These are phyloP conservation scores for Furcasterigmium sp. DNA, from an alignment of 2,329 filamentous ascomycete species.

Conservation along the genomic window DNA sequence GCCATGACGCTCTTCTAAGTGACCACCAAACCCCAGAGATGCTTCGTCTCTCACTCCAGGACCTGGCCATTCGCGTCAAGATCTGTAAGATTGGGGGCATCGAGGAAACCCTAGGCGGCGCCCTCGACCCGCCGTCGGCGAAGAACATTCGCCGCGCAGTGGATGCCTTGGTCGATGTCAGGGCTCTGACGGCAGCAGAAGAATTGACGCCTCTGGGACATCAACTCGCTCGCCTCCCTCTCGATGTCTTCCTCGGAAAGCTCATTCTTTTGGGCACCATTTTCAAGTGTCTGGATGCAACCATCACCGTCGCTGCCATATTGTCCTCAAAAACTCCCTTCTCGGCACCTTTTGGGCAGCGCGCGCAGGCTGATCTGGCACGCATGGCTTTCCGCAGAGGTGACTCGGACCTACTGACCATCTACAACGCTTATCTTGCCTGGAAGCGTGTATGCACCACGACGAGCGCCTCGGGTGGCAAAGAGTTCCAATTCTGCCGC, in stretches of 20 bases:
- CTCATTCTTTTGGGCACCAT: slow-evolving; percentile 80
- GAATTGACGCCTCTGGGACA: slow-evolving; percentile 81
- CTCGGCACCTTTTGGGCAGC: slow-evolving; percentile 77
- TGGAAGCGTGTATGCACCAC: slow-evolving; percentile 82
- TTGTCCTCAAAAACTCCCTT: slow-evolving; percentile 95
- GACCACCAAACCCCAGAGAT: slow-evolving; percentile 97
- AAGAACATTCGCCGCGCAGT: slow-evolving; percentile 93
- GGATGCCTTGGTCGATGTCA: slow-evolving; percentile 88
- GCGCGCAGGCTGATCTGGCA: slow-evolving; percentile 74
- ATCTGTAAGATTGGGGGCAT: slow-evolving; percentile 95
- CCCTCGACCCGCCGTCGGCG: slow-evolving; percentile 81
- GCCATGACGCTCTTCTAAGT: slow-evolving; percentile 79
- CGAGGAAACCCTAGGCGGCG: slow-evolving; percentile 81
- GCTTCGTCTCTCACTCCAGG: slow-evolving; percentile 87
- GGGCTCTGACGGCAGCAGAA: slow-evolving; percentile 75
- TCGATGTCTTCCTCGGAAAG: slow-evolving; percentile 94
- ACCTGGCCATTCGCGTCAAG: slow-evolving; percentile 92
- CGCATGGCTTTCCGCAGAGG: slow-evolving; percentile 74
- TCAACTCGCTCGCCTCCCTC: slow-evolving; percentile 80
- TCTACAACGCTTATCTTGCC: slow-evolving; percentile 86
- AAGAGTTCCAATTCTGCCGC: slow-evolving; percentile 85
- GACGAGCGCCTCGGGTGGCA: slow-evolving; percentile 48
- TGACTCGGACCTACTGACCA: slow-evolving; percentile 86
- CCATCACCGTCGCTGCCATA: slow-evolving; percentile 86
- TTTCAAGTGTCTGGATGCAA: slow-evolving; percentile 88